A percentile compares a stretch with the other conserved stretches of the same genome.
These are phyloP conservation scores for Hordeum vulgare DNA, from an alignment of 176 grass and related monocot species.

Conservation along the genomic window MorexV3_pseudomolecules_assembly NC_058521.1:235810068-235810567, in stretches of 20 bases:
- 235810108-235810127: slow-evolving; percentile 97
- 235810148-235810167: slow-evolving; percentile 70
- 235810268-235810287: slow-evolving; percentile 75
- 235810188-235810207: slow-evolving; percentile 89
- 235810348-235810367: slow-evolving; percentile 82
- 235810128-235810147: slow-evolving; percentile 86
- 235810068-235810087: slow-evolving; percentile 92
- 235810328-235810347: slow-evolving; percentile 70
- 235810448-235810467: slow-evolving; percentile 65
- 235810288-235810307: slow-evolving; percentile 78
- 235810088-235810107: slow-evolving; percentile 94
- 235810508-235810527: slow-evolving; percentile 83
- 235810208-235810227: slow-evolving; percentile 99
- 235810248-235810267: slow-evolving; percentile 59
- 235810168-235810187: slow-evolving; percentile 51
- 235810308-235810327: slow-evolving; percentile 62
- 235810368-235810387: slow-evolving; percentile 54
- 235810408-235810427: slow-evolving; percentile 68
- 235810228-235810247: slow-evolving; percentile 84
- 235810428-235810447: slow-evolving; percentile 60
- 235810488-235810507: slow-evolving; percentile 91
- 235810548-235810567: slow-evolving; percentile 81
- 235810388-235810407: slow-evolving; percentile 65
- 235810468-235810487: slow-evolving; percentile 61
- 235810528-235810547: slow-evolving; percentile 88